Percentiles rank a stretch among this genome's conserved stretches.
phyloP scores from a whole-genome alignment of 371 early-diverging fungal genomes.

The Mucor mucedo region DNA sequence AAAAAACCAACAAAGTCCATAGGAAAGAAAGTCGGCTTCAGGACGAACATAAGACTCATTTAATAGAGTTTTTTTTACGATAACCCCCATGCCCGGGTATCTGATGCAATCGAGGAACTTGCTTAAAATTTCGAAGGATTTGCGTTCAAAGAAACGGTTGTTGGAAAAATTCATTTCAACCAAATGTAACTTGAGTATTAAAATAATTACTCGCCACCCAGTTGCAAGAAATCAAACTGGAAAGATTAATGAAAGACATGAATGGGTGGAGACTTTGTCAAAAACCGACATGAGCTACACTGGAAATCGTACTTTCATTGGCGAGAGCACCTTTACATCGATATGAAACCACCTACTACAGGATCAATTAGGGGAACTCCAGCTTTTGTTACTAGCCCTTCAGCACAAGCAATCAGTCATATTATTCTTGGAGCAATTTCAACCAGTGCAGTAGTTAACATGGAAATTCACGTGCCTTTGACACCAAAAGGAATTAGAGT shows the following conservation, averaged over 20 bases:
- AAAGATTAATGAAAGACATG: constrained; percentile 13
- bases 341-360: constrained; percentile 15
- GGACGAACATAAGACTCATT: no score
- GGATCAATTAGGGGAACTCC: constrained; percentile 16
- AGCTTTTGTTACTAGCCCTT: constrained; percentile 12
- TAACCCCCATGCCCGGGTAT: no score
- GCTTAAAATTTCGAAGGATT: constrained; percentile 1
- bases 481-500: constrained; percentile 14
- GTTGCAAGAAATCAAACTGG: constrained; percentile 10
- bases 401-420: constrained; percentile 7
- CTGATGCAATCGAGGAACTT: no score
- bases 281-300: constrained; percentile 14
- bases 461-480: constrained; percentile 10
- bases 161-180: constrained; percentile 11
- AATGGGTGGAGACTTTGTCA: constrained; percentile 15
- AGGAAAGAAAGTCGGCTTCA: no score
- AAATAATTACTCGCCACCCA: constrained; percentile 6
- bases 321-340: constrained; percentile 9
- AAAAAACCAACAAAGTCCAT: no score
- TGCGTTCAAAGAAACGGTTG: constrained; percentile 10
- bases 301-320: constrained; percentile 8
- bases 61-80: no score
- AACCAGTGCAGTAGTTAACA: constrained; percentile 16
- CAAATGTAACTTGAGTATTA: constrained; percentile 7
- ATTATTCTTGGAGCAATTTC: constrained; percentile 8